Base-by-base conservation (phyloP, 2,329 filamentous ascomycete species). In the Phialocephala subalpina region DNA sequence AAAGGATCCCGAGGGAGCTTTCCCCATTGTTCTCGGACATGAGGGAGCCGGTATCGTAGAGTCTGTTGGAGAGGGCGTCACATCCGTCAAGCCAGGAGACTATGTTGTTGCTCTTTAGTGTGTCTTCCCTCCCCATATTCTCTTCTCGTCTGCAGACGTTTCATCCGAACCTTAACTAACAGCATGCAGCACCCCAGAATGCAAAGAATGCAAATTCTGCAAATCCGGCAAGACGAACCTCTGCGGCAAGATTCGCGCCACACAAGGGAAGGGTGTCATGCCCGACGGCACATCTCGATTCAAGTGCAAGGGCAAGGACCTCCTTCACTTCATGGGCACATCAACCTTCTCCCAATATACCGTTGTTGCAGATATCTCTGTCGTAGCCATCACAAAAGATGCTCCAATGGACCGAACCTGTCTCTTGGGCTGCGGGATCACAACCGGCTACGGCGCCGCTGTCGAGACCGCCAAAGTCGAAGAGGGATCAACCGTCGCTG, bases 271-370 rank as follows among this genome's bases (percentile, higher is more conserved):
- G 81, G 96, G 96, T 77, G 88, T 97, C 73, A 97, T 99, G 94
- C 96, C 96, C 65, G 96, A 99, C 80, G 95, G 95, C 75, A 98
- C 95, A 72, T 91, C 92, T 65, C 92, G 96, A 76, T 97, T 98
- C 89, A 93, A 88, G 82, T 94, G 91, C 86, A 96, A 95, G 81
- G 96, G 96, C 81, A 91, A 97, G 83, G 92, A 97, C 75, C 87
- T 99, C 68, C 89, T 98, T 66, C 96, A 98, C 84, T 99, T 98
- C 85, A 99, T 99, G 96, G 96, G 96, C 76, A 97, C 93, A 64
- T 97, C 94, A 42, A 99, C 96, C 74, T 99, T 99, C 86, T 97
- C 93, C 36, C 96, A 99, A 83, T 99, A 97, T 84, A 98, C 96
- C 65, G 96, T 99, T 71, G 93, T 99, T 42, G 95, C 96, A 79